Evolutionary conservation across 140 eudicot species (phyloP).

Genomic region (Oenanthe javanica): DNA sequence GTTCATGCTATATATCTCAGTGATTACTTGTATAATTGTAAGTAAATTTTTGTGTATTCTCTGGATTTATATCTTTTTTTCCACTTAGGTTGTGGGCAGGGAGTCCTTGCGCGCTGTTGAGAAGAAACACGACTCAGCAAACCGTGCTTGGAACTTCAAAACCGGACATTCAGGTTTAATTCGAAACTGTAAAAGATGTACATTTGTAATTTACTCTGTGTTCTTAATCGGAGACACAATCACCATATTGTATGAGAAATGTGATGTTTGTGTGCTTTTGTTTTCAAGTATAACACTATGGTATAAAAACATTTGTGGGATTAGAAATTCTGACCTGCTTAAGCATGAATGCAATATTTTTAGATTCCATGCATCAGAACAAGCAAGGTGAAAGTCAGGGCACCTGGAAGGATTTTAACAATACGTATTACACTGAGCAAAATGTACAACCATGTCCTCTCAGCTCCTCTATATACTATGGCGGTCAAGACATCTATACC

Average conservation of each 20-base stretch:
- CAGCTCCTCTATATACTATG: slow-evolving; percentile 82
- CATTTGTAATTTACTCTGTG: neutral
- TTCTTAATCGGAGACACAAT: too few species aligned
- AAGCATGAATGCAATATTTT: neutral
- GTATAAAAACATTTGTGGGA: neutral
- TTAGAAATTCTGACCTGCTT: neutral
- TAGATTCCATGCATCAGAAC: slow-evolving; percentile 23
- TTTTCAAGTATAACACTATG: neutral
- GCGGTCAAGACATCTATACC: slow-evolving; percentile 74
- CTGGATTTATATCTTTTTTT: neutral
- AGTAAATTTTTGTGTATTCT: neutral
- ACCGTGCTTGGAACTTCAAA: slow-evolving; percentile 13
- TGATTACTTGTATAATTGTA: neutral
- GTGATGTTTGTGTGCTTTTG: too few species aligned
- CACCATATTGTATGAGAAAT: neutral
- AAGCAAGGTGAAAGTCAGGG: slow-evolving; percentile 31
- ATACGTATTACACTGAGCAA: slow-evolving; percentile 33
- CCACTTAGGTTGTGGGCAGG: slow-evolving; percentile 33
- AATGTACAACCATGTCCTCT: slow-evolving; percentile 56
- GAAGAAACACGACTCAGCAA: slow-evolving; percentile 28
- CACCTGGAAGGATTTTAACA: slow-evolving; percentile 19
- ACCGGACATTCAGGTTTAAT: slow-evolving; percentile 21
- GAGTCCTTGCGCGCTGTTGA: slow-evolving; percentile 24
- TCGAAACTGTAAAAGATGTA: neutral
- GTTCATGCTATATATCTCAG: neutral